These are phyloP conservation scores for Cordyceps militaris DNA, from an alignment of 2,329 filamentous ascomycete species.

Conservation along the genomic window DNA sequence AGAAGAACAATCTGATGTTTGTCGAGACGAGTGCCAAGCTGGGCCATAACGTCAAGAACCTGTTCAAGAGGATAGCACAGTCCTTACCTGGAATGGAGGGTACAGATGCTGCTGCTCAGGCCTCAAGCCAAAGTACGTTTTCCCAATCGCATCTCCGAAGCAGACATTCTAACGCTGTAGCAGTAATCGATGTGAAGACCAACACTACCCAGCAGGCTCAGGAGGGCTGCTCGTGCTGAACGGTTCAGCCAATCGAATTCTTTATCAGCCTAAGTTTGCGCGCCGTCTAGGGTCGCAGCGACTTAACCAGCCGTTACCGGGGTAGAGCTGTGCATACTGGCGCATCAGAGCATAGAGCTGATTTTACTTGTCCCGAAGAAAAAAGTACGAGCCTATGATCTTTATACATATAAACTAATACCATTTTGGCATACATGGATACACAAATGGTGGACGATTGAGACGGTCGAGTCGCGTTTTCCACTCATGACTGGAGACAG, in stretches of 20 bases:
- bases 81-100: slow-evolving; percentile 97
- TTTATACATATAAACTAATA: slow-evolving; percentile 12
- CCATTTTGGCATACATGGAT: slow-evolving; percentile 10
- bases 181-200: slow-evolving; percentile 92
- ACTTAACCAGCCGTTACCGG: neutral
- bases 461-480: neutral
- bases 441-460: neutral
- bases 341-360: slow-evolving; percentile 11
- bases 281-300: neutral
- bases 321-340: slow-evolving; percentile 2
- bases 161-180: slow-evolving; percentile 19
- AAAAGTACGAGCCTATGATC: slow-evolving; percentile 14
- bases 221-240: slow-evolving; percentile 55
- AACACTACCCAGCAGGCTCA: slow-evolving; percentile 62
- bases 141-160: neutral
- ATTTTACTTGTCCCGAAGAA: slow-evolving; percentile 4
- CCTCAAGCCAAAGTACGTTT: slow-evolving; percentile 66
- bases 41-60: slow-evolving; percentile 93
- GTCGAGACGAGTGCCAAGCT: slow-evolving; percentile 98
- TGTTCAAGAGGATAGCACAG: slow-evolving; percentile 97
- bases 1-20: slow-evolving; percentile 97
- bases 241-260: neutral
- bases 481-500: neutral
- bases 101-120: slow-evolving; percentile 68
- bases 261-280: neutral